These are phyloP conservation scores for Triticum dicoccoides DNA, from an alignment of 176 grass and related monocot species.

Conservation along the genomic window DNA sequence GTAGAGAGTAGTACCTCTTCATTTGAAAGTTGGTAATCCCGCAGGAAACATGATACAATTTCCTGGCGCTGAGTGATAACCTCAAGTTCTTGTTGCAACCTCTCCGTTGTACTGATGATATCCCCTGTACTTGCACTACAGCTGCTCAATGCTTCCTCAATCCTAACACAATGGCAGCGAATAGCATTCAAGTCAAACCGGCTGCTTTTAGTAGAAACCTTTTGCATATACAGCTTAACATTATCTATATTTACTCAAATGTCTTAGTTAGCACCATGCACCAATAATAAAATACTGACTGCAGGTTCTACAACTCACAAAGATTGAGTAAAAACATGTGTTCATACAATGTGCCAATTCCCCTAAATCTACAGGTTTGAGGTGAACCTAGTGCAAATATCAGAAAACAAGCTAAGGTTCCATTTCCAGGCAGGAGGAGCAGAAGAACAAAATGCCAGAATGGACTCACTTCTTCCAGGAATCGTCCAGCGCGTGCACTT, in stretches of 20 bases:
- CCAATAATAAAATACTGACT: not conserved
- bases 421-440: constrained; percentile 15
- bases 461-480: constrained; percentile 85
- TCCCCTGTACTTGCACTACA: constrained; percentile 91
- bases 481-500: constrained; percentile 64
- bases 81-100: constrained; percentile 93
- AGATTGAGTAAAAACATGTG: not conserved
- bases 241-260: not conserved
- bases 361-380: not conserved
- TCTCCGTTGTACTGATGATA: constrained; percentile 97
- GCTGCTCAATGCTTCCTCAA: constrained; percentile 76
- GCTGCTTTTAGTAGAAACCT: not conserved
- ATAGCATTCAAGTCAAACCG: constrained; percentile 8
- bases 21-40: constrained; percentile 95
- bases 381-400: not conserved
- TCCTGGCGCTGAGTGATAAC: constrained; percentile 93
- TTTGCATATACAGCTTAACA: not conserved
- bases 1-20: constrained; percentile 63
- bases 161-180: constrained; percentile 50
- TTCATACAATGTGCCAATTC: not conserved
- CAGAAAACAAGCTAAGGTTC: not conserved
- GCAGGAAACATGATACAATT: constrained; percentile 94
- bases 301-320: not conserved
- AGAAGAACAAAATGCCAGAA: not conserved
- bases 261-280: not conserved